phyloP scores from a whole-genome alignment of 768 basidiomycete genomes.

The Leccinellum luteum region DNA sequence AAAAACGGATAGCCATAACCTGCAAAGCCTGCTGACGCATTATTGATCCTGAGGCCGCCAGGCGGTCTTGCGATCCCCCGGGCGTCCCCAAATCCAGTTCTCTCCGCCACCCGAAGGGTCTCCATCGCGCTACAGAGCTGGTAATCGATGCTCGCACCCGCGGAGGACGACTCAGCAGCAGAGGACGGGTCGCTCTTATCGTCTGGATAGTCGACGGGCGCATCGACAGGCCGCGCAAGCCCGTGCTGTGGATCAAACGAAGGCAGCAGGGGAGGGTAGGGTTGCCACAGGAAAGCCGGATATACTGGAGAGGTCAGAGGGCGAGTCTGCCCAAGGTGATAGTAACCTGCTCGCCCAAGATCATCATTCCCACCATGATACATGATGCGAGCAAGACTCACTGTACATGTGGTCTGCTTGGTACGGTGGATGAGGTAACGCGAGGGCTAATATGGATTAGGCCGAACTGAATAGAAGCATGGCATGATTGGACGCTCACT shows the following conservation, averaged over 20 bases:
- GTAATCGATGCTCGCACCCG: slow-evolving; percentile 10
- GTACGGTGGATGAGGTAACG: slow-evolving; percentile 11
- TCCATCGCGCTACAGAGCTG: slow-evolving; percentile 7
- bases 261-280: slow-evolving; percentile 29
- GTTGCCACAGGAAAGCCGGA: slow-evolving; percentile 24
- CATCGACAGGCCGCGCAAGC: slow-evolving; percentile 6
- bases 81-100: background rate
- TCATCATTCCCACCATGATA: slow-evolving; percentile 1
- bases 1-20: slow-evolving; percentile 12
- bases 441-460: slow-evolving; percentile 15
- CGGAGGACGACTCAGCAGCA: slow-evolving; percentile 20
- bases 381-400: slow-evolving; percentile 8
- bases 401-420: slow-evolving; percentile 16
- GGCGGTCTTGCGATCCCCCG: slow-evolving; percentile 5
- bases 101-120: slow-evolving; percentile 1
- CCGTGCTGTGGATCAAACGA: slow-evolving; percentile 18
- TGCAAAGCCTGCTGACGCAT: slow-evolving; percentile 10
- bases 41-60: slow-evolving; percentile 12
- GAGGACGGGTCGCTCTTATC: slow-evolving; percentile 29
- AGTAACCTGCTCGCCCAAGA: slow-evolving; percentile 18
- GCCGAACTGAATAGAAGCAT: background rate
- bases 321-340: slow-evolving; percentile 15
- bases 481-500: slow-evolving; percentile 10
- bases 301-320: slow-evolving; percentile 13
- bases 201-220: slow-evolving; percentile 18